Percentiles rank a stretch among this genome's conserved stretches.
phyloP scores from a whole-genome alignment of 371 early-diverging fungal species.

The Batkoa obscura region DNA sequence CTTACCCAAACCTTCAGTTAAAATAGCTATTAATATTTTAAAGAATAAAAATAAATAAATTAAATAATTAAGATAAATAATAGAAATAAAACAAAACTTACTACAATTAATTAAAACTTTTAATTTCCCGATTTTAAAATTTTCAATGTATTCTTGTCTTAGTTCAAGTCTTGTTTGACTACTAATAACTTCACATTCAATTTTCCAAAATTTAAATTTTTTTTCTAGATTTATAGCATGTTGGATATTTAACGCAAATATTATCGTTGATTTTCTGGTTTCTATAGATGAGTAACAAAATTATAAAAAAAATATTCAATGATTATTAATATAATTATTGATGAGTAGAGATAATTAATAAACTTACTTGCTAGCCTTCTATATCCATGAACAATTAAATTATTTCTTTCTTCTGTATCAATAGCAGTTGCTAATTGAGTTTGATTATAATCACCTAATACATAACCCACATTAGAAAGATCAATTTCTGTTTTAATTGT shows the following conservation, averaged over 20 bases:
- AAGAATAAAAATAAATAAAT: no score
- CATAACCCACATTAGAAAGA: slow-evolving; percentile 23
- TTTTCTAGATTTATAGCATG: slow-evolving; percentile 41
- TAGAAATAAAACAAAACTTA: slow-evolving; percentile 5
- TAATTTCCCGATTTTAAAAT: slow-evolving; percentile 38
- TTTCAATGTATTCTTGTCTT: slow-evolving; percentile 28
- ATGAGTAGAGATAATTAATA: background rate
- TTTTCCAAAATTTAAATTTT: slow-evolving; percentile 33
- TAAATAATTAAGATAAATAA: background rate
- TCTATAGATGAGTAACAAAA: no score
- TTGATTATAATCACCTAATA: slow-evolving; percentile 37
- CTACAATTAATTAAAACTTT: slow-evolving; percentile 83
- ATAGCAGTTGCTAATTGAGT: slow-evolving; percentile 34
- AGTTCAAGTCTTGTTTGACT: slow-evolving; percentile 27
- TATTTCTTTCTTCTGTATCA: slow-evolving; percentile 44
- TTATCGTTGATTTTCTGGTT: slow-evolving; percentile 41
- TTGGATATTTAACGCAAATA: slow-evolving; percentile 70
- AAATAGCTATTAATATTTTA: slow-evolving; percentile 25
- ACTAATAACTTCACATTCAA: slow-evolving; percentile 39
- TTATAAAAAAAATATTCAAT: no score
- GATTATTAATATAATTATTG: no score
- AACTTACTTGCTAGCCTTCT: slow-evolving; percentile 22
- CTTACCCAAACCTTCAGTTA: slow-evolving; percentile 53
- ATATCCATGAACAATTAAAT: slow-evolving; percentile 33
- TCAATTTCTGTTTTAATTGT: slow-evolving; percentile 38